Conservation (phyloP, 1,284 basidiomycete species). For the Rhodotorula sp. region DNA sequence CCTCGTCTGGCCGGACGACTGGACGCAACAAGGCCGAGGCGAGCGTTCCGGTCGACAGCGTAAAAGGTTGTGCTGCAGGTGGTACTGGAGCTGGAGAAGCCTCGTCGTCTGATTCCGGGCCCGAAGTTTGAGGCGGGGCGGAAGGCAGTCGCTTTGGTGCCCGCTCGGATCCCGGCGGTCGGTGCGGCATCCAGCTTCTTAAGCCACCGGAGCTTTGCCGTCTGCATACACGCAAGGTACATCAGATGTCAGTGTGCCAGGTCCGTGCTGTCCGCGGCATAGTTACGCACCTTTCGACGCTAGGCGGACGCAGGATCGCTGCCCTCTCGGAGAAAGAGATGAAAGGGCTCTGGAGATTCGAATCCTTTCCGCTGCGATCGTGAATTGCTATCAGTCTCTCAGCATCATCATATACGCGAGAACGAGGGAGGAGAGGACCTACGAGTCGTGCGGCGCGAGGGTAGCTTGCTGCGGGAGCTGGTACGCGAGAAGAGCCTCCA, state of each 20-base stretch:
- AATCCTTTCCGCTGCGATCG: no score
- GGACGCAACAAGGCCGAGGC: constrained; percentile 66
- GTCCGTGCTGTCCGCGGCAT: no score
- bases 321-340: not conserved
- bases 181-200: constrained; percentile 20
- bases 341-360: not conserved
- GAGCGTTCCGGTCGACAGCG: constrained; percentile 60
- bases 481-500: constrained; percentile 73
- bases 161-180: not conserved
- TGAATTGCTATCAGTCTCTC: not conserved
- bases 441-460: not conserved
- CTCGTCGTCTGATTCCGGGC: no score
- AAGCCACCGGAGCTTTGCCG: constrained; percentile 5
- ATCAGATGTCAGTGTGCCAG: not conserved
- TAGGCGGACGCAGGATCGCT: not conserved
- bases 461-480: not conserved
- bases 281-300: not conserved
- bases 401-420: not conserved
- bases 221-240: not conserved
- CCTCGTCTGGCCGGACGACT: constrained; percentile 62
- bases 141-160: constrained; percentile 3
- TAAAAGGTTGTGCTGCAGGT: not conserved
- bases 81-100: no score
- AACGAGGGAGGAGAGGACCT: not conserved
- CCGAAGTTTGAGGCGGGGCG: constrained; percentile 39